phyloP scores from a whole-genome alignment of 2,329 filamentous ascomycete species.

The Aureobasidium subglaciale region DNA sequence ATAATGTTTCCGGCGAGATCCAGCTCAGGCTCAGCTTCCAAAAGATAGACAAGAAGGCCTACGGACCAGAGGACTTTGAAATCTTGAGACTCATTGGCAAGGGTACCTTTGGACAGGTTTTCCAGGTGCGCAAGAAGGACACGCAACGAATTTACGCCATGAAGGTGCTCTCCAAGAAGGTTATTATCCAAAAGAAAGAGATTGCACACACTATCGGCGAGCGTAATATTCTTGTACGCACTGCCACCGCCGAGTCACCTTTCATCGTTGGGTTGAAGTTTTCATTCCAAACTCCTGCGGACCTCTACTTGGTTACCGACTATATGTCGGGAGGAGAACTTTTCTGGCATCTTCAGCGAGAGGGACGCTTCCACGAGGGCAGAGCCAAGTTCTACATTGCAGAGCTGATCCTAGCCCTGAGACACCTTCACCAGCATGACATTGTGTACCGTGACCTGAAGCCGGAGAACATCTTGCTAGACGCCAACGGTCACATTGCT shows the following conservation, averaged over 20 bases:
- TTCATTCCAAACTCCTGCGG: conserved; percentile 94
- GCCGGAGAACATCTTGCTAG: conserved; percentile 92
- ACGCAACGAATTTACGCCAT: conserved; percentile 95
- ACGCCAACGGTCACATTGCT: conserved; percentile 96
- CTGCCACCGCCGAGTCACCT: conserved; percentile 88
- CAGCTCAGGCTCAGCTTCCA: conserved; percentile 82
- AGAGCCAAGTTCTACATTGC: conserved; percentile 98
- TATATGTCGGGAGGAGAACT: conserved; percentile 99
- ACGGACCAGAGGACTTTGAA: conserved; percentile 91
- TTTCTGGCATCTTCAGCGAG: conserved; percentile 98
- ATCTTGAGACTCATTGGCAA: conserved; percentile 96
- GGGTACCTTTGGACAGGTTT: conserved; percentile 96
- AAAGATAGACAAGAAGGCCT: conserved; percentile 79
- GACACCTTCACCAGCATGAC: conserved; percentile 92
- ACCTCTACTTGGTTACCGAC: conserved; percentile 96
- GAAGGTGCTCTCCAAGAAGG: conserved; percentile 99
- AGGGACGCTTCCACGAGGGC: conserved; percentile 89
- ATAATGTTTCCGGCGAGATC: conserved; percentile 75
- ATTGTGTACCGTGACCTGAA: conserved; percentile 98
- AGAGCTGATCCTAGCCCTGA: conserved; percentile 87
- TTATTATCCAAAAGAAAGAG: conserved; percentile 99
- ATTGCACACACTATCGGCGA: conserved; percentile 96
- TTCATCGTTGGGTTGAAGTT: conserved; percentile 99
- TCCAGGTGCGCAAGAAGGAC: conserved; percentile 96
- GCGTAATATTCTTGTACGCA: conserved; percentile 92